Evolutionary conservation across 441 rosid species (phyloP).

Genomic region (Capsella rubella): DNA sequence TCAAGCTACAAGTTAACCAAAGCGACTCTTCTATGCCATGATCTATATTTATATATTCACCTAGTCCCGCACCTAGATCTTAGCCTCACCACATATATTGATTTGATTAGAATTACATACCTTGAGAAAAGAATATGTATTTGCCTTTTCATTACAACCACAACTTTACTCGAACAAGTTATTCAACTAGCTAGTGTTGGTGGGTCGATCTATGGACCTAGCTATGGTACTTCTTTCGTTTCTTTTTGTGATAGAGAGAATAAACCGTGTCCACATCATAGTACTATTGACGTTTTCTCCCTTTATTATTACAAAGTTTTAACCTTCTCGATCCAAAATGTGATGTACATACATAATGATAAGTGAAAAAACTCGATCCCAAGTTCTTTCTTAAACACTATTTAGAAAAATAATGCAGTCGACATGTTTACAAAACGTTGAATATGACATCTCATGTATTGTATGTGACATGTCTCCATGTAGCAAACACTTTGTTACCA

Average conservation of each 20-base stretch:
- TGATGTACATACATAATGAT: background rate
- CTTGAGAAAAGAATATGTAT: background rate
- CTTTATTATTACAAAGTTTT: background rate
- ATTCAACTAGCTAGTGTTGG: conserved; percentile 13
- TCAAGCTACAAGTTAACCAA: conserved; percentile 24
- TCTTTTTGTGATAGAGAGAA: background rate
- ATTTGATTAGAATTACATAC: background rate
- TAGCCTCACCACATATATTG: conserved; percentile 1
- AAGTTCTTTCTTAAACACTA: conserved; percentile 4
- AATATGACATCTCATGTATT: conserved; percentile 30
- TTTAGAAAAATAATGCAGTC: background rate
- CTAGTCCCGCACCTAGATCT: conserved; percentile 12
- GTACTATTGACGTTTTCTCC: background rate
- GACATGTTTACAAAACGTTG: conserved; percentile 18
- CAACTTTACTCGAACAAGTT: conserved; percentile 5
- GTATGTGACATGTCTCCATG: conserved; percentile 31
- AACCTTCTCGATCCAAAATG: conserved; percentile 13
- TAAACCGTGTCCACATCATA: background rate
- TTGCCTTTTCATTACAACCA: background rate
- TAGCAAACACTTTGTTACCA: background rate
- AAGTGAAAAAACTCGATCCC: conserved; percentile 4
- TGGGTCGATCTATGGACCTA: background rate
- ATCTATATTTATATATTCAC: conserved; percentile 1
- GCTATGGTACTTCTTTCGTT: conserved; percentile 3
- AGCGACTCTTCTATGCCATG: conserved; percentile 8